phyloP scores from a whole-genome alignment of 2,329 filamentous ascomycete species.

The Didymosphaeria variabile region DNA sequence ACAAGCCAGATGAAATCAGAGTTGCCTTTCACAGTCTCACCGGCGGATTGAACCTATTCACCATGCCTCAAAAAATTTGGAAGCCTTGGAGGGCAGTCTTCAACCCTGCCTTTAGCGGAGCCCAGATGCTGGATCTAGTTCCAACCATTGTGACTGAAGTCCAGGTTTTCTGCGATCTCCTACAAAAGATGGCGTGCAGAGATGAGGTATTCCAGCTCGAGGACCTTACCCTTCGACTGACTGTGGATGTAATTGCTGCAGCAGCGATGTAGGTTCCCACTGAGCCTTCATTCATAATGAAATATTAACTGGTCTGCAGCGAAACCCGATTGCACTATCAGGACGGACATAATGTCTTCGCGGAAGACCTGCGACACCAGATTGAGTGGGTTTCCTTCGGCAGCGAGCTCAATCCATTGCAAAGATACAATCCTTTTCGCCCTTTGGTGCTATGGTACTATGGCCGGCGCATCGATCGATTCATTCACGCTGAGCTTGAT shows the following conservation, averaged over 20 bases:
- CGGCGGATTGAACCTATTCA: constrained; percentile 24
- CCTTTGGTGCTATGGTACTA: constrained; percentile 22
- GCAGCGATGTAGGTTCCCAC: constrained; percentile 14
- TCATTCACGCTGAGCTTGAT: constrained; percentile 26
- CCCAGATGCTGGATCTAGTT: constrained; percentile 52
- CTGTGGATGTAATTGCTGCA: constrained; percentile 23
- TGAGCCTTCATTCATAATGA: constrained; percentile 2
- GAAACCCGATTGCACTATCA: constrained; percentile 18
- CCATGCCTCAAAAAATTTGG: constrained; percentile 24
- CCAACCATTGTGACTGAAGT: constrained; percentile 21
- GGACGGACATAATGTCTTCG: constrained; percentile 17
- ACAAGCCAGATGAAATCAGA: constrained; percentile 17
- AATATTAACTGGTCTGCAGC: constrained; percentile 3
- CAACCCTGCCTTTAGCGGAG: constrained; percentile 46
- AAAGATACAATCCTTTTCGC: constrained; percentile 18
- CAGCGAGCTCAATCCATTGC: constrained; percentile 20
- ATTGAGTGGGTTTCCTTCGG: constrained; percentile 20
- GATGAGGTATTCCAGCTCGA: constrained; percentile 23
- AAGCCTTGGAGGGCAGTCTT: constrained; percentile 28
- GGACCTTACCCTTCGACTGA: constrained; percentile 17
- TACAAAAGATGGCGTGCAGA: constrained; percentile 5
- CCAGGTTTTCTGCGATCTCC: constrained; percentile 20
- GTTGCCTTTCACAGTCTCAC: constrained; percentile 24
- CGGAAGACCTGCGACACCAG: constrained; percentile 16
- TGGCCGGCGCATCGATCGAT: constrained; percentile 22